Conservation (phyloP, 2,329 filamentous ascomycete species). For the Aspergillus thermomutatus region DNA sequence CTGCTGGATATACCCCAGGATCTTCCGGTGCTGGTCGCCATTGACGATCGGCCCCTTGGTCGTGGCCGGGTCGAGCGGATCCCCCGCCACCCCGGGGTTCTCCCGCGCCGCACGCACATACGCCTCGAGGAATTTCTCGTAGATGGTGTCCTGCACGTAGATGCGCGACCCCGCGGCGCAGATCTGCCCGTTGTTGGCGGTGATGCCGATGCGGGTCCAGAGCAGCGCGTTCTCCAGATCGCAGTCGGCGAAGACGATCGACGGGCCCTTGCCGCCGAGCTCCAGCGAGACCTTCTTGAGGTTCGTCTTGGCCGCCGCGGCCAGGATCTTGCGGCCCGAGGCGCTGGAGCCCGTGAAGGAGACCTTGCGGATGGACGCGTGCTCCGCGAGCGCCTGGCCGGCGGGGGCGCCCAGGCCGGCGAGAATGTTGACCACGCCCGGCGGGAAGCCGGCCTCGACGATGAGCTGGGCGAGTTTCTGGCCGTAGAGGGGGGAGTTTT, state of each 20-base stretch:
- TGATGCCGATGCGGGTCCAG: constrained; percentile 29
- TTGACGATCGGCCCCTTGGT: constrained; percentile 24
- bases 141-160: constrained; percentile 32
- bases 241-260: constrained; percentile 34
- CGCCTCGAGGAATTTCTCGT: constrained; percentile 26
- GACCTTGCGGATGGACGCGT: constrained; percentile 31
- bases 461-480: constrained; percentile 48
- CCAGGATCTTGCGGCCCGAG: constrained; percentile 28
- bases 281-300: constrained; percentile 35
- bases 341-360: constrained; percentile 32
- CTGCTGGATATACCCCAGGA: constrained; percentile 22
- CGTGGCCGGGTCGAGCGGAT: constrained; percentile 18
- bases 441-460: constrained; percentile 51
- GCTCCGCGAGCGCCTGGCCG: constrained; percentile 26
- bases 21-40: constrained; percentile 18
- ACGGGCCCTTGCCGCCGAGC: constrained; percentile 33
- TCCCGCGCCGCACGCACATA: constrained; percentile 53
- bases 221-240: constrained; percentile 30
- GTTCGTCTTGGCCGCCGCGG: constrained; percentile 27
- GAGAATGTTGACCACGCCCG: constrained; percentile 40
- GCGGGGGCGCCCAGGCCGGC: constrained; percentile 52
- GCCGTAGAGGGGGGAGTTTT: constrained; percentile 54
- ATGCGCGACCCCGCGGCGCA: constrained; percentile 31
- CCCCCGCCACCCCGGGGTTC: constrained; percentile 33
- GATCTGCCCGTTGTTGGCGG: constrained; percentile 31